phyloP scores from a whole-genome alignment of 2,329 filamentous ascomycete species.

The Aurifilum marmelostoma region DNA sequence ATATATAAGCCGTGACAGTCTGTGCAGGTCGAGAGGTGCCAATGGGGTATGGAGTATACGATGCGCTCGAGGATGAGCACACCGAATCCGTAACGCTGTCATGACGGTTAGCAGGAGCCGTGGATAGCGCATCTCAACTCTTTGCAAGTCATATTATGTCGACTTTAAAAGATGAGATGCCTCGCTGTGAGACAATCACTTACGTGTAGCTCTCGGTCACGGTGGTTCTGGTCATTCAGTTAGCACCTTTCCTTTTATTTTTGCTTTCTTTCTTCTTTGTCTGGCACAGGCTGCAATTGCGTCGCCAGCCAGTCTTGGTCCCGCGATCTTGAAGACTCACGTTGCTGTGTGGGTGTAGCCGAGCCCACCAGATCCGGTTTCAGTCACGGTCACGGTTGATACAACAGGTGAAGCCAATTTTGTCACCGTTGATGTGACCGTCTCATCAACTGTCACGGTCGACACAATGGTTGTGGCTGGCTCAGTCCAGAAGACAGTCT shows the following conservation, averaged over 20 bases:
- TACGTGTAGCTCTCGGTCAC: constrained; percentile 9
- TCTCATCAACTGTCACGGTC: not conserved
- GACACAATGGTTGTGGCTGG: not conserved
- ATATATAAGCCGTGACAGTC: constrained; percentile 14
- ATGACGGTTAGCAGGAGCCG: not conserved
- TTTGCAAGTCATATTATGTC: not conserved
- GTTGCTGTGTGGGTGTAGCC: too few species aligned
- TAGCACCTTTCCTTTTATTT: too few species aligned
- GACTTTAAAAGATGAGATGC: not conserved
- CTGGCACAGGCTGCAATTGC: too few species aligned
- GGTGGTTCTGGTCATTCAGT: not conserved
- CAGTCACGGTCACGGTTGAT: constrained; percentile 2
- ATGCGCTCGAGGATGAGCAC: not conserved
- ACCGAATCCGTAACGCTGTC: not conserved
- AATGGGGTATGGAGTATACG: constrained; percentile 5
- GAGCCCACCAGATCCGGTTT: too few species aligned
- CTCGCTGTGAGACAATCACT: not conserved
- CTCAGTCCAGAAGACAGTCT: not conserved
- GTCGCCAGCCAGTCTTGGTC: too few species aligned
- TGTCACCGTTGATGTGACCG: not conserved
- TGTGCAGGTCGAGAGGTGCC: not conserved
- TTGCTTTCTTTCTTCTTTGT: too few species aligned
- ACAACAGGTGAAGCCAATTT: not conserved
- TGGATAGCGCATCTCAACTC: not conserved
- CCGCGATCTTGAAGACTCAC: too few species aligned